These are phyloP conservation scores for Sporisorium graminicola DNA, from an alignment of 1,284 basidiomycete genomes.

Conservation along the genomic window DNA sequence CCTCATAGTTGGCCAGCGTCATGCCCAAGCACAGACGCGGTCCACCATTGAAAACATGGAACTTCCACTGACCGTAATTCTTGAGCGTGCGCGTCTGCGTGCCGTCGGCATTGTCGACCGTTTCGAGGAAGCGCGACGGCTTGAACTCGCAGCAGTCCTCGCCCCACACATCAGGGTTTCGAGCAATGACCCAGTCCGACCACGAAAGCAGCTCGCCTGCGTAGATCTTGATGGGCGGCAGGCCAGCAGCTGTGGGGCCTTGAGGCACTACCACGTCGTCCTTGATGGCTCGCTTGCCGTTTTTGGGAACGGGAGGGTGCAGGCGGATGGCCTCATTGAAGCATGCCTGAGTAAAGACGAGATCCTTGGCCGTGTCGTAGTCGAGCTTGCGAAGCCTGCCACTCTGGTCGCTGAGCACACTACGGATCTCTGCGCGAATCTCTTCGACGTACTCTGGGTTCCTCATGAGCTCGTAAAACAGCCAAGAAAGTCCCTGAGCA, in stretches of 20 bases:
- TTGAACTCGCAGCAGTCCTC: slow-evolving; percentile 53
- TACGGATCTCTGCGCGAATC: slow-evolving; percentile 49
- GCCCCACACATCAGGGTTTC: slow-evolving; percentile 61
- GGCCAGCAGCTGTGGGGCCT: slow-evolving; percentile 42
- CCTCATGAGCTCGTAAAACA: slow-evolving; percentile 56
- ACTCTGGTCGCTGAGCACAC: slow-evolving; percentile 33
- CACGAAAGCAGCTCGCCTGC: slow-evolving; percentile 53
- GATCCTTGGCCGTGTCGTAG: slow-evolving; percentile 53
- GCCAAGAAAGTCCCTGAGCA: slow-evolving; percentile 57
- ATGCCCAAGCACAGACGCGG: slow-evolving; percentile 63
- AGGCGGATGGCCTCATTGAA: slow-evolving; percentile 59
- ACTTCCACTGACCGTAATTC: slow-evolving; percentile 60
- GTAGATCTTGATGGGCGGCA: slow-evolving; percentile 58
- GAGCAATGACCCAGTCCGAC: slow-evolving; percentile 64
- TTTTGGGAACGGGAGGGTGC: slow-evolving; percentile 61
- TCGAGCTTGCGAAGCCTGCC: slow-evolving; percentile 41
- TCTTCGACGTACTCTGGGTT: slow-evolving; percentile 47
- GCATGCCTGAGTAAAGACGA: slow-evolving; percentile 58
- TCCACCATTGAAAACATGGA: slow-evolving; percentile 59
- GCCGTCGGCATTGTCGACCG: slow-evolving; percentile 26
- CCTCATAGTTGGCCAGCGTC: slow-evolving; percentile 61
- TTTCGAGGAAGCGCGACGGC: slow-evolving; percentile 55
- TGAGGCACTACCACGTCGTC: slow-evolving; percentile 59
- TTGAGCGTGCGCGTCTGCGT: slow-evolving; percentile 25
- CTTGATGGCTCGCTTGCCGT: slow-evolving; percentile 53